Conservation (phyloP, 75 land plant species). For the Gnetum montanum region DNA sequence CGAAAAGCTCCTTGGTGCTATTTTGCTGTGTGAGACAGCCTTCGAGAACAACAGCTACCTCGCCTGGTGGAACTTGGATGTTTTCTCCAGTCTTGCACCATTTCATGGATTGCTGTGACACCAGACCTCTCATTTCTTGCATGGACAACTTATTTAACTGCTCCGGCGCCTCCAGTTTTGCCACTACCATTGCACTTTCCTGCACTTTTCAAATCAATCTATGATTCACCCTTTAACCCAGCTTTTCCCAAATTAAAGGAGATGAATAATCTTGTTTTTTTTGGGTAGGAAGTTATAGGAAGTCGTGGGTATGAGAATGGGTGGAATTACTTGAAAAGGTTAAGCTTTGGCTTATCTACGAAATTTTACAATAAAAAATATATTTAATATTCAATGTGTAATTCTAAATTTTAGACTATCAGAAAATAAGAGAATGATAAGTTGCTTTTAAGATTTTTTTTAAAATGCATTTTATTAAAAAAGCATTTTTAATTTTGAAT, state of each 20-base stretch:
- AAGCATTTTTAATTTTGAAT: too few species aligned
- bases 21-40: conserved; percentile 64
- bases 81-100: conserved; percentile 58
- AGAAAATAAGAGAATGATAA: too few species aligned
- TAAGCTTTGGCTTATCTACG: too few species aligned
- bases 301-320: too few species aligned
- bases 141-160: conserved; percentile 64
- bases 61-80: conserved; percentile 44
- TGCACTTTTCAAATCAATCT: conserved; percentile 12
- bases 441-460: too few species aligned
- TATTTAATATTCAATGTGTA: too few species aligned
- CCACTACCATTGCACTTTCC: conserved; percentile 82
- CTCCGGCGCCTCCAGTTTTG: conserved; percentile 67
- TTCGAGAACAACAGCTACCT: conserved; percentile 74
- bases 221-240: not conserved
- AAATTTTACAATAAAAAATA: not conserved
- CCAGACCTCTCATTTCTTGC: conserved; percentile 63
- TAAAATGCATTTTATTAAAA: too few species aligned
- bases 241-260: not conserved
- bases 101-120: conserved; percentile 61
- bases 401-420: too few species aligned
- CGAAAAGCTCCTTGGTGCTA: conserved; percentile 13
- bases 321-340: too few species aligned
- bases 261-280: not conserved
- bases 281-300: too few species aligned